Conservation (phyloP, 192 early-diverging fungal species). For the Entophlyctis luteolus region DNA sequence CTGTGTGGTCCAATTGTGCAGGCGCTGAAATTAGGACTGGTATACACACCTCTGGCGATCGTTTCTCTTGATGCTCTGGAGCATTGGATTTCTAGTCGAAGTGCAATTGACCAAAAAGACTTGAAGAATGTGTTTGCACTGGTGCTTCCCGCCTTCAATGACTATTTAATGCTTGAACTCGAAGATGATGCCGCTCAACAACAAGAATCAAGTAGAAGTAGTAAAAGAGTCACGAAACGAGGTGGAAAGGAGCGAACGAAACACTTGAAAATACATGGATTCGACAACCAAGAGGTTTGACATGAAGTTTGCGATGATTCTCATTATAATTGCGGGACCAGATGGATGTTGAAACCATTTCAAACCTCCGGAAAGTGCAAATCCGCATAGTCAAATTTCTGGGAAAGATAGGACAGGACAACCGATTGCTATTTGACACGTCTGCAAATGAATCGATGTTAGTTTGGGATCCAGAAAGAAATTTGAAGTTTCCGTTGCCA, state of each 20-base stretch:
- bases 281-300: background rate
- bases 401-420: conserved; percentile 61
- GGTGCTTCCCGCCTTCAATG: conserved; percentile 60
- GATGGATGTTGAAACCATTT: conserved; percentile 20
- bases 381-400: conserved; percentile 58
- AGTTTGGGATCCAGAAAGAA: conserved; percentile 67
- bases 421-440: conserved; percentile 26
- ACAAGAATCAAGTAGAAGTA: background rate
- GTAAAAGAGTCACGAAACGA: background rate
- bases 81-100: conserved; percentile 36
- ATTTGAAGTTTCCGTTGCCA: conserved; percentile 57
- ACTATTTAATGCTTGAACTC: conserved; percentile 62
- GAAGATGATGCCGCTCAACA: background rate
- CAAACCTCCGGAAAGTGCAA: conserved; percentile 52
- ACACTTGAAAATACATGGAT: conserved; percentile 3
- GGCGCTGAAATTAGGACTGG: conserved; percentile 63
- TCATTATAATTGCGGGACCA: too few relatives aligned
- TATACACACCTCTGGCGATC: conserved; percentile 58
- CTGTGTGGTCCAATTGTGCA: conserved; percentile 58
- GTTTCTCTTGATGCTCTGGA: conserved; percentile 64
- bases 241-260: background rate
- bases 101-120: conserved; percentile 4
- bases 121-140: conserved; percentile 30
- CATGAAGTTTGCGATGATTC: too few relatives aligned
- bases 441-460: conserved; percentile 32